Conservation (phyloP, 148 eudicot genomes). For the Heliamphora exappendiculata region DNA sequence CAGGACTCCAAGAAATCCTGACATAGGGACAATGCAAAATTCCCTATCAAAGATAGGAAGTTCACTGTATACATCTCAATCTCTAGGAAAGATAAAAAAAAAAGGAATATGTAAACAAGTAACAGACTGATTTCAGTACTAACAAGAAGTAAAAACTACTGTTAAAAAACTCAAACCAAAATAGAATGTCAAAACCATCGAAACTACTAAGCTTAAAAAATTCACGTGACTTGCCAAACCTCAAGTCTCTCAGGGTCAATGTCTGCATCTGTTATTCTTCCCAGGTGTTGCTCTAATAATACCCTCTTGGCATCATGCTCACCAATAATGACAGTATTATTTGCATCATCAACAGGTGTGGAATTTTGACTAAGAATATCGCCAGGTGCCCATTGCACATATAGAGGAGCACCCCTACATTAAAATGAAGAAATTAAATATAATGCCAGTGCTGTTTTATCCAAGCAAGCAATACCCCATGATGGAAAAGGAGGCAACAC, state of each 20-base stretch:
- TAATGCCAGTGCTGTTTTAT: not conserved
- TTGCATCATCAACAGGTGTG: constrained; percentile 19
- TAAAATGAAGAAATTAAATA: constrained; percentile 1
- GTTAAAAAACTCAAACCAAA: not conserved
- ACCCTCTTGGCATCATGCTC: constrained; percentile 52
- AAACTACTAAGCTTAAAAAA: not conserved
- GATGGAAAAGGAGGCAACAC: not conserved
- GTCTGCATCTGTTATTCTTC: constrained; percentile 45
- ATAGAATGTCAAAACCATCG: not conserved
- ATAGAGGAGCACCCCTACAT: constrained; percentile 72
- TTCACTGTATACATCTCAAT: too few species aligned
- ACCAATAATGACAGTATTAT: constrained; percentile 30
- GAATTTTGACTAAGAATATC: constrained; percentile 48
- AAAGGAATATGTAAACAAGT: not conserved
- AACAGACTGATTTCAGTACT: not conserved
- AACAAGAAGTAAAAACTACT: not conserved
- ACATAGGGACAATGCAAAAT: not conserved
- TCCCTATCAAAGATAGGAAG: not conserved
- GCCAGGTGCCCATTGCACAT: constrained; percentile 92
- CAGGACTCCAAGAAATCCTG: not conserved
- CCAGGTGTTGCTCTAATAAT: constrained; percentile 49
- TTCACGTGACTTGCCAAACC: constrained; percentile 37
- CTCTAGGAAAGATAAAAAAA: not conserved
- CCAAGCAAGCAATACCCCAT: not conserved
- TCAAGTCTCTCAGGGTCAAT: constrained; percentile 83